Evolutionary conservation across 768 basidiomycete genomes (phyloP), one percentile per base, ranked within the genome.

Genomic region (Chlorophyllum brunneum): DNA sequence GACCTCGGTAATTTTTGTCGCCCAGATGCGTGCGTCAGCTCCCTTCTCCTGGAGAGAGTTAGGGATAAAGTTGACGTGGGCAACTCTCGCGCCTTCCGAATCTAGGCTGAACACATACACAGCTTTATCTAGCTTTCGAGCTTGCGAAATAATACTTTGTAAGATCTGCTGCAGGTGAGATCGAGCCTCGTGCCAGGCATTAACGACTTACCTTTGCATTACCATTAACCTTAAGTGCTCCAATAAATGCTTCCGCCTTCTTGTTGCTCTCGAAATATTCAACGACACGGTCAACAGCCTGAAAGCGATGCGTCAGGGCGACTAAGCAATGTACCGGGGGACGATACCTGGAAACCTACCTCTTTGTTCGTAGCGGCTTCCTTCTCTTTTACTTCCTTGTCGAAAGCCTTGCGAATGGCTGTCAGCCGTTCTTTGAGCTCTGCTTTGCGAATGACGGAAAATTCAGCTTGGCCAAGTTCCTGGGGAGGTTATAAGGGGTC

Each of bases 61-160:
- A 10, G 85, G 75, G 38, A 98, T 77, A 59, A 78, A 85, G 70
- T 98, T 98, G 52, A 85, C 85, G 64, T 98, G 95, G 10, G 86
- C 84, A 55, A 98, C 83, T 66, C 88, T 95, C 52, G 76, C 78
- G 37, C 74, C 76, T 49, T 82, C 80, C 1, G 61, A 50, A 59
- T 97, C 92, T 15, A 81, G 72, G 61, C 86, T 92, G 74, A 98
- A 88, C 13, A 98, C 81, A 67, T 98, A 98, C 16, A 90, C 77
- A 3, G 89, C 81, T 69, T 95, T 98, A 30, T 73, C 74, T 2
- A 93, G 75, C 61, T 88, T 85, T 70, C 84, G 92, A n/a, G 82
- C 88, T 60, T 88, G 85, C 15, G 80, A 70, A 18, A 86, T 74
- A n/a, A 92, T 73, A 38, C 76, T 79, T 67, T 90, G 88, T 40